Evolutionary conservation across 176 grass and related monocot species (phyloP).

Genomic region (Poa pratensis): DNA sequence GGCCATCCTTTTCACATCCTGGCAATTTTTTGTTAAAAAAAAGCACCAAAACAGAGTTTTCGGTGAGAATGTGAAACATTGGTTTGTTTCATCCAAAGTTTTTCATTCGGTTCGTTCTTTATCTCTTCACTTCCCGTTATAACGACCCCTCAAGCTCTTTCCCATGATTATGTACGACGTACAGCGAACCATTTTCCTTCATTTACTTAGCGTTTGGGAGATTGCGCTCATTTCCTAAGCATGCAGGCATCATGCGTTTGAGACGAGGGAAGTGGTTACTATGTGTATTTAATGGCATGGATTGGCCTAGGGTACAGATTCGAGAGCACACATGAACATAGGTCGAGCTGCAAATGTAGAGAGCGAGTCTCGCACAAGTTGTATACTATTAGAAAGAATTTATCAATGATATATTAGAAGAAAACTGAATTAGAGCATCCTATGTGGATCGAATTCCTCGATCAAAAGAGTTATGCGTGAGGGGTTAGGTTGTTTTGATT

Average conservation of each 20-base stretch:
- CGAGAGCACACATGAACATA: background rate
- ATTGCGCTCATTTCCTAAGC: background rate
- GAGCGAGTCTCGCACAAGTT: background rate
- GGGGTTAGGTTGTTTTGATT: background rate
- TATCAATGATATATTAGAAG: background rate
- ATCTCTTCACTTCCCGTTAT: background rate
- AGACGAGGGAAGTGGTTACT: background rate
- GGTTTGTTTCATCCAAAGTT: background rate
- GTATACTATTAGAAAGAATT: background rate
- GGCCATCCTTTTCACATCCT: background rate
- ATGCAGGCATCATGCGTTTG: background rate
- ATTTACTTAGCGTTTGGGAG: background rate
- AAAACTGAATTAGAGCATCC: background rate
- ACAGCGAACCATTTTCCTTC: background rate
- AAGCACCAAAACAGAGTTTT: background rate
- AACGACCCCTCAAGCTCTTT: background rate
- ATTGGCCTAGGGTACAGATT: background rate
- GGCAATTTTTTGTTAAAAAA: background rate
- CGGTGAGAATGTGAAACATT: background rate
- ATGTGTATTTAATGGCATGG: background rate
- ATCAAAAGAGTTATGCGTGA: background rate
- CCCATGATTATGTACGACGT: background rate
- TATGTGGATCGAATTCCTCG: background rate
- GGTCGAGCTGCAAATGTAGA: background rate
- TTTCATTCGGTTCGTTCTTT: background rate